A percentile compares a stretch with the other conserved stretches of the same genome.
phyloP scores from a whole-genome alignment of 305 asterid species.

The Fraxinus baroniana region DNA sequence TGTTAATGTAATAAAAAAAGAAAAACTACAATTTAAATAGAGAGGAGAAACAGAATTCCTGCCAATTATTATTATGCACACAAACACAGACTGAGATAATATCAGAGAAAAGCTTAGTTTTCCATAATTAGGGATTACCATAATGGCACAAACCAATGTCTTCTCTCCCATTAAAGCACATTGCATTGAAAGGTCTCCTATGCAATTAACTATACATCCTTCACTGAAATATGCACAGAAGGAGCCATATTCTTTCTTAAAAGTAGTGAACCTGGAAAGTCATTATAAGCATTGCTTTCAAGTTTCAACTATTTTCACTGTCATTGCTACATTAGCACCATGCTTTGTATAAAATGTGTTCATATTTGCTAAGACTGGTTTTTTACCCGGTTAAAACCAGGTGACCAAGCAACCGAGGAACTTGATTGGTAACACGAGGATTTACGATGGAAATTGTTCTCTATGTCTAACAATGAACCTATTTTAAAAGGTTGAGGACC shows the following conservation, averaged over 20 bases:
- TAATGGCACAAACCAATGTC: background rate
- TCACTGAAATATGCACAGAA: background rate
- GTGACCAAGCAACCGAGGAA: background rate
- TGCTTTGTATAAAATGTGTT: background rate
- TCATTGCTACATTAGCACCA: background rate
- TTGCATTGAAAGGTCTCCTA: background rate
- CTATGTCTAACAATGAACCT: background rate
- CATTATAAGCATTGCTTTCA: background rate
- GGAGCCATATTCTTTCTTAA: background rate
- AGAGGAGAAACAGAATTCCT: background rate
- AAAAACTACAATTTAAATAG: background rate
- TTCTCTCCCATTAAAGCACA: background rate
- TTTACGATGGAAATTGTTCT: background rate
- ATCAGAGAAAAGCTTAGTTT: background rate
- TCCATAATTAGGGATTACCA: background rate
- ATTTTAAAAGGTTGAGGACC: background rate
- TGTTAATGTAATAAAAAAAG: background rate
- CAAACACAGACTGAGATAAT: background rate
- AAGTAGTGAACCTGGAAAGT: background rate
- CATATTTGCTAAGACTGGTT: background rate
- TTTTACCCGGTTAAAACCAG: background rate
- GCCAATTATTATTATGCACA: background rate
- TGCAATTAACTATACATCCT: background rate
- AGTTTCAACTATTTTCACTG: background rate
- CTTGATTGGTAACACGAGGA: background rate